Conservation (phyloP, 805 yeast species). For the Kazachstania kunashirensis region DNA sequence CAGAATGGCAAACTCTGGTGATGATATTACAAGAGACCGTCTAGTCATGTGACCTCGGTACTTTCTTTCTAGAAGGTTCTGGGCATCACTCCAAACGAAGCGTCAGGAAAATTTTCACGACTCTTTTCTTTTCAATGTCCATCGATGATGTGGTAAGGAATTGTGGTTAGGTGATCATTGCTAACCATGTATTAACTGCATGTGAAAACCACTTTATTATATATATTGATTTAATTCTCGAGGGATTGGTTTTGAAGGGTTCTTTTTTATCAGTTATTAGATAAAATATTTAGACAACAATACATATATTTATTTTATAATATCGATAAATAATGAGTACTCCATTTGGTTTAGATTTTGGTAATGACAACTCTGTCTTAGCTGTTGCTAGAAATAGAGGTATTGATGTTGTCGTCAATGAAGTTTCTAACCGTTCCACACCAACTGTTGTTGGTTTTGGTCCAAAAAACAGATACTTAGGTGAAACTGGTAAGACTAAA, state of each 20-base stretch:
- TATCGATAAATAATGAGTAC: slow-evolving; percentile 51
- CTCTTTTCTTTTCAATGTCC: too few relatives aligned
- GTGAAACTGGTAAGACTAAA: slow-evolving; percentile 93
- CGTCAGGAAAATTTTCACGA: background rate
- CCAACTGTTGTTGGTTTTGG: slow-evolving; percentile 93
- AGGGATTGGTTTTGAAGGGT: too few relatives aligned
- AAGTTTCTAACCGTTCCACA: slow-evolving; percentile 94
- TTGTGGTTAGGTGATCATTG: too few relatives aligned
- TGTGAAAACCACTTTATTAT: too few relatives aligned
- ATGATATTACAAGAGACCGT: slow-evolving; percentile 38
- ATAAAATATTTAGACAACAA: background rate
- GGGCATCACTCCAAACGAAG: background rate
- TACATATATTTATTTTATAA: background rate
- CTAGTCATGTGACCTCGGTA: background rate
- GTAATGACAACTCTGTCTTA: slow-evolving; percentile 86
- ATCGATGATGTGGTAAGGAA: too few relatives aligned
- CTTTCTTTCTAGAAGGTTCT: background rate
- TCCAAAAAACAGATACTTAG: slow-evolving; percentile 76
- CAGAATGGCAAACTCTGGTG: slow-evolving; percentile 77
- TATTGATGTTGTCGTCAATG: slow-evolving; percentile 95
- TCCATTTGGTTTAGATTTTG: slow-evolving; percentile 97
- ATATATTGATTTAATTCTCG: too few relatives aligned
- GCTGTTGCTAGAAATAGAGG: slow-evolving; percentile 98
- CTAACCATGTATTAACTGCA: too few relatives aligned
- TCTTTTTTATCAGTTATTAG: too few relatives aligned